A percentile compares a stretch with the other conserved stretches of the same genome.
phyloP scores from a whole-genome alignment of 208 protist species.

The Trypanosoma avium region DNA sequence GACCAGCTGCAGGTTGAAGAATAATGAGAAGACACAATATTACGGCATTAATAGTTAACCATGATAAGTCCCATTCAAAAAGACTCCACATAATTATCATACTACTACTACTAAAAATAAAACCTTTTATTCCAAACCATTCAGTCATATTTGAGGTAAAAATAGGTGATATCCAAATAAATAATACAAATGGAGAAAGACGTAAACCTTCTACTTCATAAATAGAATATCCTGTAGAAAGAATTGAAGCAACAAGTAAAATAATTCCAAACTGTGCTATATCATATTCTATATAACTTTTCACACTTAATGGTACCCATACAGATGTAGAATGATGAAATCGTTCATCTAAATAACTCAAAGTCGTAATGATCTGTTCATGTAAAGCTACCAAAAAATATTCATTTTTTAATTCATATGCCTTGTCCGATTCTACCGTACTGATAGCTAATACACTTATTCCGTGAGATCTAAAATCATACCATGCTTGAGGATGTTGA shows the following conservation, averaged over 20 bases:
- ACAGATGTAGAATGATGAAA: constrained; percentile 74
- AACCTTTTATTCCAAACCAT: constrained; percentile 22
- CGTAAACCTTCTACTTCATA: constrained; percentile 46
- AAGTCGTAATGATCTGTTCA: constrained; percentile 37
- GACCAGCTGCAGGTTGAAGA: constrained; percentile 48
- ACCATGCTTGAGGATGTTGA: constrained; percentile 36
- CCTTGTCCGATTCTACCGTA: constrained; percentile 18
- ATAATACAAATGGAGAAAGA: constrained; percentile 38
- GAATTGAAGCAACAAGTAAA: constrained; percentile 47
- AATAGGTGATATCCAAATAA: constrained; percentile 29
- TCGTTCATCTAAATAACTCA: constrained; percentile 67
- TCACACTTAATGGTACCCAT: constrained; percentile 45
- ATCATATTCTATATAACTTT: constrained; percentile 58
- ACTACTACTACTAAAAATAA: constrained; percentile 22
- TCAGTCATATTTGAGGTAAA: constrained; percentile 9
- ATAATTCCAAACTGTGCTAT: constrained; percentile 59
- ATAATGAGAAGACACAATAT: constrained; percentile 52
- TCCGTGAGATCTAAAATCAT: constrained; percentile 29
- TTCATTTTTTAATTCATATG: neutral
- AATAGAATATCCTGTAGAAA: constrained; percentile 56
- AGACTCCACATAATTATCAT: constrained; percentile 15
- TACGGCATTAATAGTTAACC: constrained; percentile 57
- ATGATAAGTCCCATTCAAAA: constrained; percentile 28
- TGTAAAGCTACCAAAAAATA: constrained; percentile 13
- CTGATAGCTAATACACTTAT: constrained; percentile 55